Base-by-base conservation (phyloP, 164 flowering plant species). In the Aristolochia contorta region DNA sequence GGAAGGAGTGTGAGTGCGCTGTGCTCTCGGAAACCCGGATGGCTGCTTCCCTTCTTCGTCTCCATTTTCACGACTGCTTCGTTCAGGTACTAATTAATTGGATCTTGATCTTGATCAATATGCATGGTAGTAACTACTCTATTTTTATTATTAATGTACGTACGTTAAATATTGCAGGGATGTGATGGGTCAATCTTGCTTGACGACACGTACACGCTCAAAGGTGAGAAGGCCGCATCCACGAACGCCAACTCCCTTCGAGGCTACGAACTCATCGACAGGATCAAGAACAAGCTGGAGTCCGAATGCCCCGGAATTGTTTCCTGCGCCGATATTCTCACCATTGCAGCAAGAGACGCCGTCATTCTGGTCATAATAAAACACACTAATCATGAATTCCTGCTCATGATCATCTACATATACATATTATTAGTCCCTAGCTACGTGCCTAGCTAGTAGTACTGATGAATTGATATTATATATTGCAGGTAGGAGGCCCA, bases 281-380 rank as follows among this genome's bases (percentile, higher is more conserved):
- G 76, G 65, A 82, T 93, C 49, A 93, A 93, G 78, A 81, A 79
- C 78, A 69, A 64, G 78, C 75, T 89, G 13, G 98, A 93, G 73
- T 89, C 94, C 0, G 97, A 89, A 52, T 89, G 98, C 65, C 97
- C 98, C 0, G 94, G 84, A 54, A 62, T 74, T 27, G 97, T 93
- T 33, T 93, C 97, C 14, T 93, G 98, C 61, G 96, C 97, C 1
- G 97, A 93, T 76, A 70, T 87, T 56, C 90, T 93, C 56, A 77
- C 98, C 27, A 66, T 89, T 77, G 98, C 97, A 33, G 98, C 98
- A 2, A 83, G 98, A 71, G 98, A 89, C 71, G 96, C 97, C 12
- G 79, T 78, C n/a, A 61, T 87, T 59, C 77, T 93, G 97, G 98
- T 87, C 3, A 91, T 56, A 4, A n/a, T n/a, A n/a, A n/a, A n/a